These are phyloP conservation scores for Phytophthora tentaculata DNA, from an alignment of 352 stramenopile genomes.

Conservation along the genomic window DNA sequence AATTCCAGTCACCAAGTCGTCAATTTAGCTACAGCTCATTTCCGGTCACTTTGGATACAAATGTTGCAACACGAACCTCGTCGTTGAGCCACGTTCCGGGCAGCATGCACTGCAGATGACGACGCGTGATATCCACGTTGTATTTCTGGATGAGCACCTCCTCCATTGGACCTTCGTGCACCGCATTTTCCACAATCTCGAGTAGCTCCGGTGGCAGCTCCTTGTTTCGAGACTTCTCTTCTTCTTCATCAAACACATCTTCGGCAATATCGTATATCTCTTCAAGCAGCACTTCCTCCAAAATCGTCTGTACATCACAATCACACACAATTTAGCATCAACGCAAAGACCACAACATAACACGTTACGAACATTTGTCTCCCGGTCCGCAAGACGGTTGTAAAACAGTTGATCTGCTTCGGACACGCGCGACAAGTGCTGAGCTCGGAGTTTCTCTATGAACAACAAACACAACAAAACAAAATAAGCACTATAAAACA, in stretches of 20 bases:
- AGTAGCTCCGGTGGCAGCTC: slow-evolving; percentile 72
- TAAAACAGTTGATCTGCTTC: slow-evolving; percentile 53
- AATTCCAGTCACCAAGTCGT: neutral
- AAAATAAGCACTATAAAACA: neutral
- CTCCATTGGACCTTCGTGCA: slow-evolving; percentile 59
- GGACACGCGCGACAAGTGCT: slow-evolving; percentile 44
- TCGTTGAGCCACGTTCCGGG: slow-evolving; percentile 83
- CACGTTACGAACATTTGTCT: slow-evolving; percentile 42
- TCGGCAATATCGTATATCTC: slow-evolving; percentile 61
- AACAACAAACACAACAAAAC: neutral
- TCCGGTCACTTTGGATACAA: neutral
- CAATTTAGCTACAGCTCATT: neutral
- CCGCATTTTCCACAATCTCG: slow-evolving; percentile 58
- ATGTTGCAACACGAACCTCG: slow-evolving; percentile 44
- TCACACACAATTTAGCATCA: neutral
- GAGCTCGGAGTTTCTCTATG: slow-evolving; percentile 46
- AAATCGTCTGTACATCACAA: slow-evolving; percentile 43
- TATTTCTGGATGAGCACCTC: slow-evolving; percentile 84
- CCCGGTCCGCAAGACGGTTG: slow-evolving; percentile 46
- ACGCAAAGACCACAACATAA: neutral
- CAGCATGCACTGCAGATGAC: slow-evolving; percentile 74
- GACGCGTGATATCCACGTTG: slow-evolving; percentile 81
- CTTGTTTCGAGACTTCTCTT: slow-evolving; percentile 52
- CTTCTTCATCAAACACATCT: slow-evolving; percentile 62
- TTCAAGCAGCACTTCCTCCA: slow-evolving; percentile 69